Percentiles rank a stretch among this genome's conserved stretches.
These are phyloP conservation scores for Aspergillus sp. DNA, from an alignment of 2,329 filamentous ascomycete genomes.

Conservation along the genomic window DNA sequence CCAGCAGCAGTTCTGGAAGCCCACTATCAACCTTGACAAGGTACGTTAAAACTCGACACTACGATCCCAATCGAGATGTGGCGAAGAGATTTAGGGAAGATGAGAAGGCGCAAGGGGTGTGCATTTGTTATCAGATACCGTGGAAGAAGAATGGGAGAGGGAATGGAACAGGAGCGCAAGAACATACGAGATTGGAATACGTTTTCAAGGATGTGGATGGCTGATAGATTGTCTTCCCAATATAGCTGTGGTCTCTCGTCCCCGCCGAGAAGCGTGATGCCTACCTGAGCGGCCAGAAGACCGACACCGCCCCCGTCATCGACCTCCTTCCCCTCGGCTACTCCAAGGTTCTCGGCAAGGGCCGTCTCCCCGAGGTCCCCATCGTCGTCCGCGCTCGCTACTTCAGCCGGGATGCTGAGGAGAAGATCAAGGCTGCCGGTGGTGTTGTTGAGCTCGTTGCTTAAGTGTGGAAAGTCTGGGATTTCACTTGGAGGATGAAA, in stretches of 20 bases:
- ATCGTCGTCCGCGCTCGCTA: constrained; percentile 93
- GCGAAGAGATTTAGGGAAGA: constrained; percentile 4
- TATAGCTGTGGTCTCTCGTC: constrained; percentile 90
- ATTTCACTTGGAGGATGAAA: constrained; percentile 27
- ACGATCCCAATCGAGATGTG: constrained; percentile 2
- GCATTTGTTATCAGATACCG: neutral
- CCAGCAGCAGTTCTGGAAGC: constrained; percentile 97
- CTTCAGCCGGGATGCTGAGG: constrained; percentile 93
- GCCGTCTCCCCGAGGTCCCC: constrained; percentile 88
- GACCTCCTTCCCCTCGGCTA: constrained; percentile 97
- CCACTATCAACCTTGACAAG: constrained; percentile 98
- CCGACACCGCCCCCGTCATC: constrained; percentile 93
- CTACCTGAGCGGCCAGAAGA: constrained; percentile 78
- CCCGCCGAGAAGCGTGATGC: constrained; percentile 89
- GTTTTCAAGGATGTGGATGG: constrained; percentile 1
- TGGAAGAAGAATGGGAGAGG: too few relatives aligned
- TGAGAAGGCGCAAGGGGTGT: neutral
- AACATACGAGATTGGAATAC: neutral
- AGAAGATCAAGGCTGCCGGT: constrained; percentile 98
- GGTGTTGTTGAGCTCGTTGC: constrained; percentile 94
- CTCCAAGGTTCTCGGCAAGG: constrained; percentile 98
- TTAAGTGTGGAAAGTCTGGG: constrained; percentile 54
- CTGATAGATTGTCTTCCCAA: constrained; percentile 23
- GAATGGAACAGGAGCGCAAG: neutral
- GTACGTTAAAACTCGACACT: constrained; percentile 52